Percentiles rank a stretch among this genome's conserved stretches.
Evolutionary conservation across 1,284 basidiomycete species (phyloP).

Genomic region (Papiliotrema terrestris): DNA sequence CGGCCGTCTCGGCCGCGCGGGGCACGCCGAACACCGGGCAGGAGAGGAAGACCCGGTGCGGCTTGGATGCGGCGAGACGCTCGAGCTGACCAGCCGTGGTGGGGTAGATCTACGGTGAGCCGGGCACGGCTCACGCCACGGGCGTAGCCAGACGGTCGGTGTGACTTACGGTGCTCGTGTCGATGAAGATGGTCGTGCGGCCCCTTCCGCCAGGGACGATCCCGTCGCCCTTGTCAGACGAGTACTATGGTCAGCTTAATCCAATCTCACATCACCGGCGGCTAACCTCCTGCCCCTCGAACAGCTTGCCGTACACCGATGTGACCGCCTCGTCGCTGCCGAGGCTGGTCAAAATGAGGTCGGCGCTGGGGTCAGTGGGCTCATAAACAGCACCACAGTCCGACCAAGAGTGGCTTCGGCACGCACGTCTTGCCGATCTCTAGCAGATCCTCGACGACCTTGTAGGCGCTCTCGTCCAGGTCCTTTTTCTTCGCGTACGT

Average conservation of each 20-base stretch:
- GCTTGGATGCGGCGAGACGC: constrained; percentile 60
- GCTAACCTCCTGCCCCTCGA: constrained; percentile 56
- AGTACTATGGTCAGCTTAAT: constrained; percentile 12
- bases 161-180: constrained; percentile 67
- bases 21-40: constrained; percentile 74
- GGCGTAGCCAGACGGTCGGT: background rate
- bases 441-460: constrained; percentile 33
- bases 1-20: constrained; percentile 62
- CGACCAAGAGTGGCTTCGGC: too few relatives aligned
- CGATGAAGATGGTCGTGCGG: constrained; percentile 69
- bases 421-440: constrained; percentile 44
- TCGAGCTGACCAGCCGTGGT: constrained; percentile 72
- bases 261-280: background rate
- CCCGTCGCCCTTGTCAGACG: constrained; percentile 43
- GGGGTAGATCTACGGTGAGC: constrained; percentile 60
- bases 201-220: constrained; percentile 37
- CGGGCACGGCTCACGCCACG: background rate
- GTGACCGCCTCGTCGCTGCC: constrained; percentile 70
- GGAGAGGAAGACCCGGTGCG: constrained; percentile 66
- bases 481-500: constrained; percentile 28
- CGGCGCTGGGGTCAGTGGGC: constrained; percentile 54
- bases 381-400: background rate
- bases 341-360: constrained; percentile 76
- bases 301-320: constrained; percentile 63
- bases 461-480: constrained; percentile 28